Conservation (phyloP, 371 early-diverging fungal genomes). For the Mucor piriformis region DNA sequence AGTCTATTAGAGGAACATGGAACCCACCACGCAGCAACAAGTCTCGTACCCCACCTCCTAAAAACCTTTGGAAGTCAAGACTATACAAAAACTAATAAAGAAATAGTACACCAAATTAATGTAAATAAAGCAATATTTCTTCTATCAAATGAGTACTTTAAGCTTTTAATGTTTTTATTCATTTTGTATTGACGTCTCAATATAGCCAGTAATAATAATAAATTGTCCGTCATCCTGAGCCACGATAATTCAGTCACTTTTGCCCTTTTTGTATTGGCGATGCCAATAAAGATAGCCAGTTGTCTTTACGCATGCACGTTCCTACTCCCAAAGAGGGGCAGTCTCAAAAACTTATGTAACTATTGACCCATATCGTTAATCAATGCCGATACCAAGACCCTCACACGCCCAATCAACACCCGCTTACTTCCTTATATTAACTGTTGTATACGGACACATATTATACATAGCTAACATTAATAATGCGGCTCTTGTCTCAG, state of each 20-base stretch:
- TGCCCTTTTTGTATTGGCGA: too few relatives aligned
- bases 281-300: too few relatives aligned
- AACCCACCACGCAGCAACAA: slow-evolving; percentile 17
- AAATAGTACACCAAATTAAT: slow-evolving; percentile 7
- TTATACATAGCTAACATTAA: too few relatives aligned
- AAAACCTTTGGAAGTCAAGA: slow-evolving; percentile 16
- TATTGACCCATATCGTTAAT: slow-evolving; percentile 29
- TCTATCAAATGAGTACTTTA: slow-evolving; percentile 10
- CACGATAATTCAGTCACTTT: too few relatives aligned
- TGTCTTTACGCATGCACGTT: too few relatives aligned
- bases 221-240: too few relatives aligned
- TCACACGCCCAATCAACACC: neutral
- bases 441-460: too few relatives aligned
- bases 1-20: slow-evolving; percentile 18
- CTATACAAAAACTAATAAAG: slow-evolving; percentile 8
- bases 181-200: too few relatives aligned
- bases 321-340: slow-evolving; percentile 17
- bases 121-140: slow-evolving; percentile 15
- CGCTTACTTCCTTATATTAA: neutral
- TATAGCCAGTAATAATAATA: too few relatives aligned
- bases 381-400: slow-evolving; percentile 11
- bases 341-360: slow-evolving; percentile 14
- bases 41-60: slow-evolving; percentile 11
- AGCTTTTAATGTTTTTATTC: slow-evolving; percentile 2
- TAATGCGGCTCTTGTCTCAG: too few relatives aligned